These are phyloP conservation scores for Acanthamoeba castellanii DNA, from an alignment of 208 protist species.

Conservation along the genomic window DNA sequence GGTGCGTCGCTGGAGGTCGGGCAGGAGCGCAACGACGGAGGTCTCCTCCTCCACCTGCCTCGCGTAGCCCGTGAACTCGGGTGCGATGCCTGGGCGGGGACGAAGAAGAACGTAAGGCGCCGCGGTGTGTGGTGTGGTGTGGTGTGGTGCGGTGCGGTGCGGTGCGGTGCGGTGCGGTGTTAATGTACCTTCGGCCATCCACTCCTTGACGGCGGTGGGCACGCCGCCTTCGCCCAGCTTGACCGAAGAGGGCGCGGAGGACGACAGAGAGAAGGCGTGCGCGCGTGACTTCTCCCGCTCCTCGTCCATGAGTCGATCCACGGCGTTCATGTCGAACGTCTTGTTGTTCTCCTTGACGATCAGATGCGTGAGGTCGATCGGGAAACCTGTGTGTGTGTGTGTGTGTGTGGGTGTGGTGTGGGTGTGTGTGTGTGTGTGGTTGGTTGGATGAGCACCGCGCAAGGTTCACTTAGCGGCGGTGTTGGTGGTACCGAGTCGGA, in stretches of 20 bases:
- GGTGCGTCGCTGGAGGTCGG: background rate
- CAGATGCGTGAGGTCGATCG: constrained; percentile 73
- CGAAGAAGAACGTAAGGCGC: no score
- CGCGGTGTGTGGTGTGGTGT: no score
- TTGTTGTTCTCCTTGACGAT: constrained; percentile 30
- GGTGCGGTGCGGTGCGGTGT: no score
- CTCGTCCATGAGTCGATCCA: constrained; percentile 61
- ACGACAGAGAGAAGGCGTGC: constrained; percentile 16
- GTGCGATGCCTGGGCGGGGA: background rate
- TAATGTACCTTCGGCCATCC: background rate
- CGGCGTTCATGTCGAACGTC: constrained; percentile 11
- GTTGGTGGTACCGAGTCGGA: background rate
- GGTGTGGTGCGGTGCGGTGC: no score
- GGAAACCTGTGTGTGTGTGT: constrained; percentile 64
- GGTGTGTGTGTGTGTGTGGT: background rate
- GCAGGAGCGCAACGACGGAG: background rate
- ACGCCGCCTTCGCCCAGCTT: constrained; percentile 14
- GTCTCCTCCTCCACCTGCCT: constrained; percentile 10
- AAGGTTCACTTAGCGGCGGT: no score
- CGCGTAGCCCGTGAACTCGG: constrained; percentile 38
- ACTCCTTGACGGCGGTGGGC: constrained; percentile 16
- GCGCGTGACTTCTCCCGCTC: constrained; percentile 47
- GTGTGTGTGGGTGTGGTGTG: background rate
- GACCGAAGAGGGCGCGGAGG: constrained; percentile 16
- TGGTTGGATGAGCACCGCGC: background rate